Evolutionary conservation across 352 stramenopile genomes (phyloP), one percentile per base, ranked within the genome.

Genomic region (Aphanomyces cochlioides): DNA sequence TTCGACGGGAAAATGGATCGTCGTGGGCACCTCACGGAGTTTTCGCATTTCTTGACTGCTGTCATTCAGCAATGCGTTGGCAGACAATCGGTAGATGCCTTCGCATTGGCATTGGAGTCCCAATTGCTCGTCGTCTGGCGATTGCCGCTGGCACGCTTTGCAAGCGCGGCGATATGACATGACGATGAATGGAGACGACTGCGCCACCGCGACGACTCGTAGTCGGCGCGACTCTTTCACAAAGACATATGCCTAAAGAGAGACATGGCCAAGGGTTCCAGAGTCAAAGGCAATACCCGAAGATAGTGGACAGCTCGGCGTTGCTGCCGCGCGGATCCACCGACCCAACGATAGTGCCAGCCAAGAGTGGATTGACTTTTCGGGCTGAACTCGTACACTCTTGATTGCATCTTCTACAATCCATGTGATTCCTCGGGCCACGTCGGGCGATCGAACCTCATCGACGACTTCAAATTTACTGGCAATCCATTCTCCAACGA

Each of bases 81-180:
- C 38, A n/a, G 63, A 17, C 21, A 70, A 39, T 4, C 64, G 64
- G 34, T 70, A 70, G 38, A 70, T 70, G 48, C 64, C 64, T 70
- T 61, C 64, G 40, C 64, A 70, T 50, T 70, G 45, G 36, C 64
- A 70, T 40, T 70, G 64, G 3, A 28, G 28, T 1, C 4, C n/a
- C 21, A 41, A 12, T 17, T 57, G 47, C 10, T 63, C 34, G 47
- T 70, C 64, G 34, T 70, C 64, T 5, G 64, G 64, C 13, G 28
- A 63, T 61, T 70, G 64, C 7, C 64, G 64, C 21, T 70, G 64
- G 39, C 64, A 70, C 10, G 53, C 47, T 47, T 70, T 70, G 54
- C 64, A 70, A 34, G 64, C 64, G 7, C 64, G 64, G 10, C 64
- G 64, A 36, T 70, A 70, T 3, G 64, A 70, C 64, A 70, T 70